A percentile compares a stretch with the other conserved stretches of the same genome.
phyloP scores from a whole-genome alignment of 176 grass and related monocot species.

The Otatea glauca region DNA sequence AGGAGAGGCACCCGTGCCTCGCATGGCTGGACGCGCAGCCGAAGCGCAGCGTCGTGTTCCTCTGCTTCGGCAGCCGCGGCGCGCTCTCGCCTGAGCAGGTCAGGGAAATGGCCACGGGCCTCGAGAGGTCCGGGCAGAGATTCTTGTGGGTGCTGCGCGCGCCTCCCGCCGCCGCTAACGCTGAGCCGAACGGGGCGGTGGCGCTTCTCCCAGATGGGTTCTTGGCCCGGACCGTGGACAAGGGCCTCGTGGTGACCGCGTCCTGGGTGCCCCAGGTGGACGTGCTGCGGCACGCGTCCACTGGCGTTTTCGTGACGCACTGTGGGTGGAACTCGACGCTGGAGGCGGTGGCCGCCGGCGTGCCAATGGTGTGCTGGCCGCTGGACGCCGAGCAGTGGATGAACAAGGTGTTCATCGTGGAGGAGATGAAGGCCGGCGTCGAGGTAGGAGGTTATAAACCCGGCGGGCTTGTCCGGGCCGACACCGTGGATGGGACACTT shows the following conservation, averaged over 20 bases:
- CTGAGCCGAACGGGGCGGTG: neutral
- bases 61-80: conserved; percentile 69
- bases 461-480: neutral
- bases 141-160: conserved; percentile 47
- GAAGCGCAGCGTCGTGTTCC: conserved; percentile 56
- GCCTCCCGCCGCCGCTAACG: neutral
- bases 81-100: conserved; percentile 34
- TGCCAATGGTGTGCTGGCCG: conserved; percentile 47
- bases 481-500: neutral
- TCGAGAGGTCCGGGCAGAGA: conserved; percentile 37
- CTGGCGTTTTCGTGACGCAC: conserved; percentile 57
- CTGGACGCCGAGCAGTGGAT: conserved; percentile 27
- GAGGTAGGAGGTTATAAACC: conserved; percentile 7
- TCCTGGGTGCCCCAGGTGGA: conserved; percentile 48
- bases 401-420: conserved; percentile 37
- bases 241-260: conserved; percentile 37
- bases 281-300: conserved; percentile 26
- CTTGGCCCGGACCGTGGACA: conserved; percentile 1
- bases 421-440: conserved; percentile 16
- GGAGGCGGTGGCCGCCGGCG: conserved; percentile 21
- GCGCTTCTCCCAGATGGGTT: conserved; percentile 42
- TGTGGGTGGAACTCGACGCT: conserved; percentile 74
- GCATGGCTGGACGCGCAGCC: conserved; percentile 72
- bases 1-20: conserved; percentile 49
- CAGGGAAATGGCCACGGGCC: conserved; percentile 37